A percentile compares a stretch with the other conserved stretches of the same genome.
Conservation (phyloP, 2,329 filamentous ascomycete species). For the Aspergillus vadensis region DNA sequence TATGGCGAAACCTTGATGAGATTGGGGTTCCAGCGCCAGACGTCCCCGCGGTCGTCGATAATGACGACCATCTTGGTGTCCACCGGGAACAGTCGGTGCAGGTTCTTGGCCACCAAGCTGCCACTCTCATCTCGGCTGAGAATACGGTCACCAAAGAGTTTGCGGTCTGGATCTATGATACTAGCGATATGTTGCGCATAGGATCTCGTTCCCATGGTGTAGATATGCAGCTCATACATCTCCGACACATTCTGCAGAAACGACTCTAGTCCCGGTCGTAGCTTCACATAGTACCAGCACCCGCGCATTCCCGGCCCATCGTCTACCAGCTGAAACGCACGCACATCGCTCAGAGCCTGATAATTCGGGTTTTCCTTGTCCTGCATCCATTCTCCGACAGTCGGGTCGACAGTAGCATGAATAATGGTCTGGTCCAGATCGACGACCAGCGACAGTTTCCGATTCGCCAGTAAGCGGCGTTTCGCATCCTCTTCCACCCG, state of each 20-base stretch:
- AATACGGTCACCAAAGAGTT: constrained; percentile 89
- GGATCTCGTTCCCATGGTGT: constrained; percentile 98
- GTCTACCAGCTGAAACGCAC: constrained; percentile 83
- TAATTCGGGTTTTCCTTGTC: constrained; percentile 89
- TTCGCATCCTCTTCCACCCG: constrained; percentile 85
- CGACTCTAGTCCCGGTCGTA: constrained; percentile 79
- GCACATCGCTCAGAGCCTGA: constrained; percentile 83
- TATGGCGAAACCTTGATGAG: constrained; percentile 94
- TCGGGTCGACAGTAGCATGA: constrained; percentile 95
- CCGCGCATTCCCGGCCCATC: constrained; percentile 73
- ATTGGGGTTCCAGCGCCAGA: constrained; percentile 92
- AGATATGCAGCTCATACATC: constrained; percentile 93
- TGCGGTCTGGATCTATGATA: constrained; percentile 87
- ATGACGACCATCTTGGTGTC: constrained; percentile 99
- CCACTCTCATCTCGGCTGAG: constrained; percentile 97
- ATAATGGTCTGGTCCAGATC: constrained; percentile 99
- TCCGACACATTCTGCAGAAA: constrained; percentile 78
- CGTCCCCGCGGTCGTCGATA: constrained; percentile 94
- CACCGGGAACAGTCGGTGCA: constrained; percentile 89
- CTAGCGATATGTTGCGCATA: constrained; percentile 90
- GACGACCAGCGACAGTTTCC: constrained; percentile 90
- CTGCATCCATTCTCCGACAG: constrained; percentile 90
- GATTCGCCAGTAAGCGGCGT: constrained; percentile 73
- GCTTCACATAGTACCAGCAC: constrained; percentile 98
- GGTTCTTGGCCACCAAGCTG: constrained; percentile 84